Conservation (phyloP, 805 yeast species). For the Yarrowia keelungensis region DNA sequence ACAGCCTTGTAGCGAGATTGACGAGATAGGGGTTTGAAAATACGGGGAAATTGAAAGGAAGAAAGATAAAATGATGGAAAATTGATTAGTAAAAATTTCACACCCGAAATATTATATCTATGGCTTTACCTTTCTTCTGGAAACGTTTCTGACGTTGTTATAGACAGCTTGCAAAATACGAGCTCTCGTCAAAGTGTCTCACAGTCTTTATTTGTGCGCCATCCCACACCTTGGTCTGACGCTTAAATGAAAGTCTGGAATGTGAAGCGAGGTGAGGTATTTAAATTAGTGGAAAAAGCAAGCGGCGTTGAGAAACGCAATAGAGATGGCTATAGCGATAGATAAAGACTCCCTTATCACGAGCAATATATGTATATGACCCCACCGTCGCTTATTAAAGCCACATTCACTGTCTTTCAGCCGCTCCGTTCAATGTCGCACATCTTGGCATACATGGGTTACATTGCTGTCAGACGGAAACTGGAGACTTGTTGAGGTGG, state of each 20-base stretch:
- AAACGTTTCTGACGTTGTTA: too few relatives aligned
- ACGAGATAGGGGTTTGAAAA: neutral
- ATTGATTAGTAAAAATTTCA: neutral
- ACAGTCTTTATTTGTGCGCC: neutral
- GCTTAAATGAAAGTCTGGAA: neutral
- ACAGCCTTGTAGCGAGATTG: conserved; percentile 10
- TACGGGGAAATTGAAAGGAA: neutral
- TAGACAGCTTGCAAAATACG: neutral
- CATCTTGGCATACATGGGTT: neutral
- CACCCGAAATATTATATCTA: too few relatives aligned
- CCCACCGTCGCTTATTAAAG: too few relatives aligned
- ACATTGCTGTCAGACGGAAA: neutral
- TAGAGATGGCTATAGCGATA: too few relatives aligned
- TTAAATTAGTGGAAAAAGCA: neutral
- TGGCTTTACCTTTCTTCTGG: too few relatives aligned
- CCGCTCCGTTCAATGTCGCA: neutral
- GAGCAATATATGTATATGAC: too few relatives aligned
- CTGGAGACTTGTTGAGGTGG: neutral
- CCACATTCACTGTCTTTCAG: neutral
- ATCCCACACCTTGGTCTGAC: neutral
- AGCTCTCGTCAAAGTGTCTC: neutral
- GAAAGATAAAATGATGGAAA: neutral
- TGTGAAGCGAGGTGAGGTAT: conserved; percentile 3
- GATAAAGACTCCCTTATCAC: too few relatives aligned
- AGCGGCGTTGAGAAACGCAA: neutral